Conservation (phyloP, 306 rosid species). For the Fagus sylvatica region DNA sequence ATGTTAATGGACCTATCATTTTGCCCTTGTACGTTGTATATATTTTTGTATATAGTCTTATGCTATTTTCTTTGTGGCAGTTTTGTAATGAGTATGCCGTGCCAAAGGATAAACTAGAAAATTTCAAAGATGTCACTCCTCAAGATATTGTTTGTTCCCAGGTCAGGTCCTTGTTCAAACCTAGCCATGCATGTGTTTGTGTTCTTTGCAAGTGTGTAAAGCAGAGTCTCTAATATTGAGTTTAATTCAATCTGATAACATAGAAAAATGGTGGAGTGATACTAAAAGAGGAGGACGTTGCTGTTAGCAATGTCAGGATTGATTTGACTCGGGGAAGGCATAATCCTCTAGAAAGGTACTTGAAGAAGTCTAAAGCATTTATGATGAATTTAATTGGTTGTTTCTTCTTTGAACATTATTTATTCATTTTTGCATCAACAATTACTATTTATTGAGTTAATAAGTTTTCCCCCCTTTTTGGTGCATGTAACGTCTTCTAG, state of each 20-base stretch:
- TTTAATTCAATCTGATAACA: constrained; percentile 18
- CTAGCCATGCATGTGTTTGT: constrained; percentile 11
- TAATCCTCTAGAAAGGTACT: constrained; percentile 89
- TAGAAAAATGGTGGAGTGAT: constrained; percentile 82
- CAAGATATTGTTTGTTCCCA: constrained; percentile 93
- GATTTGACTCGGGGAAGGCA: constrained; percentile 92
- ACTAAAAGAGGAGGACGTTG: constrained; percentile 79
- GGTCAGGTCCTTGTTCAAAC: constrained; percentile 39
- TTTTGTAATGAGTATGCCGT: constrained; percentile 95
- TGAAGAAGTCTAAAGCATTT: constrained; percentile 17
- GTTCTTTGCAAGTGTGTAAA: constrained; percentile 17
- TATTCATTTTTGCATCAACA: not conserved
- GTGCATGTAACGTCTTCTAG: constrained; percentile 58
- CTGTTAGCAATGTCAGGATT: constrained; percentile 75
- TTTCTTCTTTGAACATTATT: constrained; percentile 19
- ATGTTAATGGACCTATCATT: too few relatives aligned
- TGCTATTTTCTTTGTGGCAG: constrained; percentile 34
- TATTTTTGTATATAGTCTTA: not conserved
- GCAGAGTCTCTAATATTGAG: constrained; percentile 8
- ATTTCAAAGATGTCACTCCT: constrained; percentile 80
- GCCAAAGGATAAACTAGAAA: constrained; percentile 73
- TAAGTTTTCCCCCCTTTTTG: constrained; percentile 23
- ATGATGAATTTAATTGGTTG: not conserved
- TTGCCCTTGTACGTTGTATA: not conserved
- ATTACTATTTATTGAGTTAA: constrained; percentile 10